These are phyloP conservation scores for Dactylellina drechsleri DNA, from an alignment of 2,329 filamentous ascomycete genomes.

Conservation along the genomic window DNA sequence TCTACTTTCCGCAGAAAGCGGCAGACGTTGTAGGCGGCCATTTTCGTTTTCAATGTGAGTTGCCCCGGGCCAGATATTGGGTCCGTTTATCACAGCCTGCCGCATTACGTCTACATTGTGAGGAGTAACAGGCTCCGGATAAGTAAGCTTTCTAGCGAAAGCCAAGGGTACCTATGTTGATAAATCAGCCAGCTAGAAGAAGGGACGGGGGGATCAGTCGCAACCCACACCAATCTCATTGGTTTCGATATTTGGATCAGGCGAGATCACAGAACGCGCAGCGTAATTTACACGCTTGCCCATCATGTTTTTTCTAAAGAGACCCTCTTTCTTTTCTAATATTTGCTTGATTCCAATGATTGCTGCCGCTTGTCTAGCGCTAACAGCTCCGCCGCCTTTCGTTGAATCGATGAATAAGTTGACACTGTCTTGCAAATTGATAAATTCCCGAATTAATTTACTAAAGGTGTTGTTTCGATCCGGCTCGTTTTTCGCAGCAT, in stretches of 20 bases:
- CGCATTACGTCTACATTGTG: slow-evolving; percentile 97
- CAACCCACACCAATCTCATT: slow-evolving; percentile 88
- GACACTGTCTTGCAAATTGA: slow-evolving; percentile 81
- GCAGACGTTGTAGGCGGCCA: slow-evolving; percentile 78
- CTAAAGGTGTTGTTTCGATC: slow-evolving; percentile 41
- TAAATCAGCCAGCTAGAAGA: background rate
- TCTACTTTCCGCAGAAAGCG: slow-evolving; percentile 75
- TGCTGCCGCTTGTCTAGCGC: slow-evolving; percentile 72
- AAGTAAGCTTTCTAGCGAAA: slow-evolving; percentile 94
- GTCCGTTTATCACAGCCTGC: slow-evolving; percentile 93
- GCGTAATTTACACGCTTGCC: slow-evolving; percentile 99
- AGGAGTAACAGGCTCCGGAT: slow-evolving; percentile 95
- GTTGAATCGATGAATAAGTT: slow-evolving; percentile 93
- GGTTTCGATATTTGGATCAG: slow-evolving; percentile 97
- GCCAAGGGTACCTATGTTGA: slow-evolving; percentile 73
- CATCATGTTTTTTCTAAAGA: slow-evolving; percentile 99
- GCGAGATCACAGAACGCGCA: slow-evolving; percentile 95
- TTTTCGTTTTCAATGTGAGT: slow-evolving; percentile 95
- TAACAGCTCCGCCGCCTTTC: slow-evolving; percentile 76
- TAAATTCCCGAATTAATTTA: slow-evolving; percentile 57
- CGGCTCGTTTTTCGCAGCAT: slow-evolving; percentile 14
- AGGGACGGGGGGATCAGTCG: background rate
- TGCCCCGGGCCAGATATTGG: slow-evolving; percentile 92
- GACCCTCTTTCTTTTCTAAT: slow-evolving; percentile 96
- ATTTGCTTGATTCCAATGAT: slow-evolving; percentile 87